Evolutionary conservation across 345 rosid species (phyloP).

Genomic region (Eucalyptus pauciflora): DNA sequence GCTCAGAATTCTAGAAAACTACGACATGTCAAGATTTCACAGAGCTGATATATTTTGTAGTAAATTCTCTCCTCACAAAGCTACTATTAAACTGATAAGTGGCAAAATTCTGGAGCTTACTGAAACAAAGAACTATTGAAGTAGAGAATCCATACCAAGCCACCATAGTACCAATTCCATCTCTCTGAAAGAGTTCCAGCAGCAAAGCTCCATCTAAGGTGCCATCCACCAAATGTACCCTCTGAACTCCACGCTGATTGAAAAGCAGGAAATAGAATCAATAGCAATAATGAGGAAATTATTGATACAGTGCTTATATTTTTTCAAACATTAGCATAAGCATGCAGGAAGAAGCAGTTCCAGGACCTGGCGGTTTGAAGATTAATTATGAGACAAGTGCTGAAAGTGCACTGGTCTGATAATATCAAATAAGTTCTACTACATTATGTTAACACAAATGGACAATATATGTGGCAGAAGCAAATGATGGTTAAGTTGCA

Average conservation of each 20-base stretch:
- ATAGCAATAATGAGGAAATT: background rate
- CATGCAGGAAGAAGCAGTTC: background rate
- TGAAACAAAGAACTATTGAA: background rate
- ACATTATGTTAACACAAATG: background rate
- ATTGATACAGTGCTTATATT: background rate
- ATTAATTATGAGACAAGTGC: background rate
- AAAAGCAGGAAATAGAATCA: background rate
- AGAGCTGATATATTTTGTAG: background rate
- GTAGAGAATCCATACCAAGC: conserved; percentile 49
- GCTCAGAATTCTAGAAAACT: background rate
- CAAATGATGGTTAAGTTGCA: background rate
- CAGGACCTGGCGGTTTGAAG: background rate
- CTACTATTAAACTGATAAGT: background rate
- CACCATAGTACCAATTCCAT: conserved; percentile 98
- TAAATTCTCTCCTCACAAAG: background rate
- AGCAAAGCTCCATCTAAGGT: conserved; percentile 74
- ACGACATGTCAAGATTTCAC: background rate
- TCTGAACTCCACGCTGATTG: conserved; percentile 86
- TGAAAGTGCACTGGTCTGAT: background rate
- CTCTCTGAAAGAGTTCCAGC: conserved; percentile 88
- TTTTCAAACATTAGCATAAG: background rate
- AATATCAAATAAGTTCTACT: background rate
- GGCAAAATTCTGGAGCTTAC: background rate
- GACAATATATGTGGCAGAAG: background rate
- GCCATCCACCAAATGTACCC: conserved; percentile 96